Evolutionary conservation across 2,329 filamentous ascomycete genomes (phyloP).

Genomic region (Xenosphaeropsis pyriputrescens): DNA sequence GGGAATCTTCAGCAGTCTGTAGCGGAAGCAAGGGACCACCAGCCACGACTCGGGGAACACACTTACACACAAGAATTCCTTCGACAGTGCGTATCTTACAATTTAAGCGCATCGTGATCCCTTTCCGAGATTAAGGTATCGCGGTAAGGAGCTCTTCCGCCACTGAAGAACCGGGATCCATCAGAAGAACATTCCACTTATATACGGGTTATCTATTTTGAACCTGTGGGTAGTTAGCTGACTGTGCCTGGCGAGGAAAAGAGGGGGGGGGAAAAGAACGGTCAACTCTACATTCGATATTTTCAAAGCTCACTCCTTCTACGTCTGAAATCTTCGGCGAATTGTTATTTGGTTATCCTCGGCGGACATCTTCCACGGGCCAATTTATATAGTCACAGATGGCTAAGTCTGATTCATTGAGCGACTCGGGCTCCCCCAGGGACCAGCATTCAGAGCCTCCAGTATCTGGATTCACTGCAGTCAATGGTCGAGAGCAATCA

Average conservation of each 20-base stretch:
- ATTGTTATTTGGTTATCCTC: constrained; percentile 3
- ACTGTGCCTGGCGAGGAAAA: not conserved
- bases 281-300: not conserved
- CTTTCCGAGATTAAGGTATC: not conserved
- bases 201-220: constrained; percentile 1
- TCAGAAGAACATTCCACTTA: constrained; percentile 1
- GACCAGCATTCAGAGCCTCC: constrained; percentile 11
- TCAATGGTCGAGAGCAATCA: constrained; percentile 16
- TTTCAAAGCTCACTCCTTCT: not conserved
- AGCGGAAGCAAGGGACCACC: constrained; percentile 1
- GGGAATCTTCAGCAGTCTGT: not conserved
- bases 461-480: constrained; percentile 19
- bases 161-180: not conserved
- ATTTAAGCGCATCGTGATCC: not conserved
- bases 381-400: constrained; percentile 1
- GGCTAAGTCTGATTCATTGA: constrained; percentile 2
- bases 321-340: not conserved
- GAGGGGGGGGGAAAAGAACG: not conserved
- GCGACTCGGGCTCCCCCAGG: not conserved
- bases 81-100: constrained; percentile 1
- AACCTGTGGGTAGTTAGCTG: not conserved
- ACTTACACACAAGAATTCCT: not conserved
- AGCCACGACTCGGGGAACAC: not conserved
- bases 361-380: not conserved
- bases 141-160: constrained; percentile 1